Evolutionary conservation across 169 alveolate species (phyloP), one percentile per base, ranked within the genome.

Genomic region (Theileria luwenshuni): DNA sequence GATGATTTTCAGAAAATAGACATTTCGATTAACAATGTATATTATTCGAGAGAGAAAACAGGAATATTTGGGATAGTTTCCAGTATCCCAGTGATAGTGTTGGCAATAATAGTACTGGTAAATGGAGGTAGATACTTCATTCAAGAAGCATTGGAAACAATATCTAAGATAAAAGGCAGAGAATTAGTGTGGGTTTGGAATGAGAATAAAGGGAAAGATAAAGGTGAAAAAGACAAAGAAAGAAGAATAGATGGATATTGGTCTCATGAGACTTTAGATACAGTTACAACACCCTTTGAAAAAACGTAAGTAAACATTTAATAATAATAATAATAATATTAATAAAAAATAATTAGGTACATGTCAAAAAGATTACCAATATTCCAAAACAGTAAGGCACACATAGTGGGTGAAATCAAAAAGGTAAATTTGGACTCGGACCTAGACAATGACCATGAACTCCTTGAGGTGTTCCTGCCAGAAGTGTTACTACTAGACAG

Each of bases 241-340:
- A 30, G 61, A 25, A 48, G 27, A 28, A 27, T 28, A 21, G 30
- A 51, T 10, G 84, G 84, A 1, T 75, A 30, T 58, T 75, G 84
- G 84, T 52, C 56, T 32, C 23, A 51, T 2, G 62, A 33, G 52
- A 61, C 23, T 1, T 49, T 70, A 35, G 10, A 49, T 19, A 21
- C 65, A 2, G 32, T 75, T 12, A 32, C 70, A 3, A 54, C 76
- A 1, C 84, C 58, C 23, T 75, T 64, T 28, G 27, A 28, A 12
- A n/a, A 42, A 3, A 63, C 76, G 84, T 75, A 42, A 19, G 84
- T 65, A 7, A 3, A 38, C 41, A 27, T 28, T 51, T 51, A 51
- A 25, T 1, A 13, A 51, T 2, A 10, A 25, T 1, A 51, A 51
- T 51, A 51, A 49, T n/a, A n/a, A 38, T 7, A 38, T 38, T 38